Conservation (phyloP, 1,284 basidiomycete species). For the Malassezia caprae region DNA sequence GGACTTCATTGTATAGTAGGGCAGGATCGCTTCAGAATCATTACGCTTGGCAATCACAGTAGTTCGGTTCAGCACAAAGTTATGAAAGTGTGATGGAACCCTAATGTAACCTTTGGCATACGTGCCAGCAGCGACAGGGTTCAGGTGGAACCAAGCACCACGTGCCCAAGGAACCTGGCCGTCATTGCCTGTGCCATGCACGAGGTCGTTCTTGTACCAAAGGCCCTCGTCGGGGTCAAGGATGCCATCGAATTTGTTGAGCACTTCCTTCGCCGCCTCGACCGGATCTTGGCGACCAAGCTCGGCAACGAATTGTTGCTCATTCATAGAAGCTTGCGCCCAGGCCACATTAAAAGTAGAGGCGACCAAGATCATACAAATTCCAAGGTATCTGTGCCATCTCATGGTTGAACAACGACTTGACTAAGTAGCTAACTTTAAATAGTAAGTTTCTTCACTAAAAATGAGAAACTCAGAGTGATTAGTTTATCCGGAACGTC, state of each 20-base stretch:
- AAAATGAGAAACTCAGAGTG: too few relatives aligned
- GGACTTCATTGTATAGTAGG: conserved; percentile 28
- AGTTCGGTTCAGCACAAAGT: conserved; percentile 34
- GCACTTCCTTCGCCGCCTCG: conserved; percentile 28
- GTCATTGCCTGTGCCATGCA: conserved; percentile 7
- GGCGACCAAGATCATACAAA: not conserved
- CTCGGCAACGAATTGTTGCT: not conserved
- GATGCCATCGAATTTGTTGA: conserved; percentile 21
- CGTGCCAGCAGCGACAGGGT: conserved; percentile 23
- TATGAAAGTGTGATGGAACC: conserved; percentile 22
- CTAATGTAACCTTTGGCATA: conserved; percentile 50
- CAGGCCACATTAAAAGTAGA: not conserved
- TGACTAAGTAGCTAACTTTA: too few relatives aligned
- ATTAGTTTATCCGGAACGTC: too few relatives aligned
- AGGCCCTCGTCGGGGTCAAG: conserved; percentile 16
- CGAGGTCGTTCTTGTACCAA: conserved; percentile 19
- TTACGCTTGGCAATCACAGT: conserved; percentile 13
- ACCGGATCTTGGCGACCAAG: conserved; percentile 22
- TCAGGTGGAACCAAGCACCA: conserved; percentile 20
- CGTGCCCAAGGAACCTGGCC: conserved; percentile 34
- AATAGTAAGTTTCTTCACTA: too few relatives aligned
- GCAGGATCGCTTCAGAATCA: conserved; percentile 8
- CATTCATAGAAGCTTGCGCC: not conserved
- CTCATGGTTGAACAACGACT: not conserved
- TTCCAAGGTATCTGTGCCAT: not conserved